Base-by-base conservation (phyloP, 2,329 filamentous ascomycete species). In the Cryoendolithus antarcticus region DNA sequence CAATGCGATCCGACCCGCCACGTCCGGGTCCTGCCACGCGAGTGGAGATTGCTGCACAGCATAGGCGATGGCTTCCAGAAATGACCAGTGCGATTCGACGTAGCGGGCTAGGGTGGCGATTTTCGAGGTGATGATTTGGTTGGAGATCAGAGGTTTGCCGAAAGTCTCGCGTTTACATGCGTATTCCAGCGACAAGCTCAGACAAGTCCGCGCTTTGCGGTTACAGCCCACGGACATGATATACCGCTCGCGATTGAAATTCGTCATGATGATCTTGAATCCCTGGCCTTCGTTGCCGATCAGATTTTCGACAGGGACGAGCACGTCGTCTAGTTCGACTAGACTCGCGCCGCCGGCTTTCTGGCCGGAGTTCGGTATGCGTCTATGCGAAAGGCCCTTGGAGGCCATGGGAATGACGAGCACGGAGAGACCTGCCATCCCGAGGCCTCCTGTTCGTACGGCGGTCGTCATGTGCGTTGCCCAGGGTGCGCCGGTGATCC, bases 301-400 rank as follows among this genome's bases (percentile, higher is more conserved):
- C 1, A 75, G 59, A 40, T 75, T 72, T 19, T 64, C 62, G 0
- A 61, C 62, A 0, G 74, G 72, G 0, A 78, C 74, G 10, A 57
- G 48, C 2, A 77, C 72, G 42, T 75, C 61, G 34, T 76, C 71
- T 12, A 77, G 61, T 12, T 70, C 66, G 35, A 77, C 64, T 29
- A 49, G 34, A 1, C 48, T 52, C 49, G 43, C 64, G 53, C 75
- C 75, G 31, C 76, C 77, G 4, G 75, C 75, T 48, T 76, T 72
- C n/a, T 80, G 75, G 3, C 78, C 79, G 19, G 71, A 76, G 54
- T 82, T 82, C 38, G 69, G 58, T 56, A 82, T 78, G 37, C 64
- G 68, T 12, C 72, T 63, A 37, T 64, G 63, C 2, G 63, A 61
- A 5, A 78, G 59, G n/a, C 75, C 75, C 2, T 63, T 58, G 0